Evolutionary conservation across 2,329 filamentous ascomycete genomes (phyloP).

Genomic region (Calonectria hawksworthii): DNA sequence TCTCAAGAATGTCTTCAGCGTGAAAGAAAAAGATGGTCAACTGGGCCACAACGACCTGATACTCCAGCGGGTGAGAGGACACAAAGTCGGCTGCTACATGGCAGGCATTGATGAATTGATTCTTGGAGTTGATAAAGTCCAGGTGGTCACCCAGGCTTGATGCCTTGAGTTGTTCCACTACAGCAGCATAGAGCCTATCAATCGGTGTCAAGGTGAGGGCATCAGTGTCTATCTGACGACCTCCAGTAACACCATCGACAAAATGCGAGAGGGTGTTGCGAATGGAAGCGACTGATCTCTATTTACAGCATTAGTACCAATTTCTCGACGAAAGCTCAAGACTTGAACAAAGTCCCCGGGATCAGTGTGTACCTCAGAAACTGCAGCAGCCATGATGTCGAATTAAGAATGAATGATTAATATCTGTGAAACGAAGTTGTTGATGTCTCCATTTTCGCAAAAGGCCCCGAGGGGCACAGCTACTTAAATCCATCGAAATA

Average conservation of each 20-base stretch:
- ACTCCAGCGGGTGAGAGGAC: background rate
- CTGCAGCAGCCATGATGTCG: background rate
- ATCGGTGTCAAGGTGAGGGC: background rate
- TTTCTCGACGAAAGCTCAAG: background rate
- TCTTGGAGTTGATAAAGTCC: slow-evolving; percentile 24
- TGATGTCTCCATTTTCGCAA: background rate
- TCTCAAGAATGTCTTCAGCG: background rate
- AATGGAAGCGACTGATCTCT: background rate
- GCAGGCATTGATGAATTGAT: slow-evolving; percentile 27
- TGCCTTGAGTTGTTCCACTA: background rate
- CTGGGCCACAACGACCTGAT: background rate
- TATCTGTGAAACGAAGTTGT: background rate
- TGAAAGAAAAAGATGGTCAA: background rate
- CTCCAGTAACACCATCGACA: background rate
- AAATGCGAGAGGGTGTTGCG: background rate
- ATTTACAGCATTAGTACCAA: background rate
- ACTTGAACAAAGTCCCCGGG: too few species aligned
- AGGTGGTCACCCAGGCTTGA: slow-evolving; percentile 22
- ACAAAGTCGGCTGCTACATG: slow-evolving; percentile 25
- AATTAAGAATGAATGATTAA: background rate
- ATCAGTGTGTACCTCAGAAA: background rate
- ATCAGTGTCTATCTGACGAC: background rate
- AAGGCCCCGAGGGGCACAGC: background rate
- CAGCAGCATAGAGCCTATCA: background rate
- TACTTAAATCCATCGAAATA: background rate